Evolutionary conservation across 495 filamentous ascomycete species (phyloP).

Genomic region (Talaromyces trachyspermus): DNA sequence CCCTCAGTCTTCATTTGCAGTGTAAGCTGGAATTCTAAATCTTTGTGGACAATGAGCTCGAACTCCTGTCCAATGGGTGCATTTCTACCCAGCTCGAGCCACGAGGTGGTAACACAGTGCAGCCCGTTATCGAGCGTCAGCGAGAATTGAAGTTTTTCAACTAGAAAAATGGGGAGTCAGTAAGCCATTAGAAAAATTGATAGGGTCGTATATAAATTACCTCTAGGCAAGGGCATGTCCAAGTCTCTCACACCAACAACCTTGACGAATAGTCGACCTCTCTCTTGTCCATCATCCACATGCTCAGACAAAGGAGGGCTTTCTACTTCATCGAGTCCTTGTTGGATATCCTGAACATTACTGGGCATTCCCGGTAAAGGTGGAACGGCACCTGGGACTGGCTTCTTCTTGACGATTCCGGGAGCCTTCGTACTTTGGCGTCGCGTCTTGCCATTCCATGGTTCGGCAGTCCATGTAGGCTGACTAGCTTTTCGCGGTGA

Average conservation of each 20-base stretch:
- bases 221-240: constrained; percentile 81
- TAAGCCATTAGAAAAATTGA: constrained; percentile 19
- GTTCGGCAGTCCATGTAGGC: constrained; percentile 91
- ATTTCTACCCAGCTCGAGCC: constrained; percentile 85
- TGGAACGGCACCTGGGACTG: constrained; percentile 56
- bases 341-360: constrained; percentile 54
- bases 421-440: constrained; percentile 58
- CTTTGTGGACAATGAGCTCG: constrained; percentile 91
- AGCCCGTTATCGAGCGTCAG: constrained; percentile 94
- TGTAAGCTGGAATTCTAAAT: constrained; percentile 94
- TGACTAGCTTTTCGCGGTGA: constrained; percentile 68
- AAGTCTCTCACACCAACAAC: constrained; percentile 94
- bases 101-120: constrained; percentile 94
- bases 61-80: constrained; percentile 98
- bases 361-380: constrained; percentile 86
- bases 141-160: constrained; percentile 85
- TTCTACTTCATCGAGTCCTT: constrained; percentile 57
- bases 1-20: constrained; percentile 90
- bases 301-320: constrained; percentile 41
- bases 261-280: constrained; percentile 94
- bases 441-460: constrained; percentile 78
- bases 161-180: constrained; percentile 28
- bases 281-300: constrained; percentile 72
- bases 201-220: constrained; percentile 42
- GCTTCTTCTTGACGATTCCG: constrained; percentile 55